Conservation (phyloP, 225 moss, liverwort and hornwort species). For the Polytrichum formosum region DNA sequence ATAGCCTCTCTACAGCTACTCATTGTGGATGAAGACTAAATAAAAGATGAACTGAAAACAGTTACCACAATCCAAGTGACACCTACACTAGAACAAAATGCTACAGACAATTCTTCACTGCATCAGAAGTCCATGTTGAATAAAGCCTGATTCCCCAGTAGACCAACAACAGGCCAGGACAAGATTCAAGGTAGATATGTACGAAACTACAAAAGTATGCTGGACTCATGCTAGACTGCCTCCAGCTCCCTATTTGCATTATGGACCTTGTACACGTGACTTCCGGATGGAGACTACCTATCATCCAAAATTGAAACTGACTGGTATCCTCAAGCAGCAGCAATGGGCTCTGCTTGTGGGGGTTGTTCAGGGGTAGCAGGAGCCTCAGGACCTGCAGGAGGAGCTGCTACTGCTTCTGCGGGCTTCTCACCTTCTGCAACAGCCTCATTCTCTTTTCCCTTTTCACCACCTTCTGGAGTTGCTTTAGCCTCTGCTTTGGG, state of each 20-base stretch:
- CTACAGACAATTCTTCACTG: not conserved
- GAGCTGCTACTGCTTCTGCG: conserved; percentile 13
- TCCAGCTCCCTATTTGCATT: not conserved
- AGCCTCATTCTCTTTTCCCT: conserved; percentile 16
- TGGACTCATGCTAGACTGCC: not conserved
- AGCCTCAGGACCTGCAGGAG: conserved; percentile 30
- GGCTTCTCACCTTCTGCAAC: conserved; percentile 23
- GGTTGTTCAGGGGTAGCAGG: conserved; percentile 38
- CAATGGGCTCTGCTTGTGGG: conserved; percentile 24
- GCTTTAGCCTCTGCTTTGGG: conserved; percentile 42
- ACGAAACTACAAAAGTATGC: not conserved
- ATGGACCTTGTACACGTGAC: not conserved
- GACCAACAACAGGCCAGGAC: not conserved
- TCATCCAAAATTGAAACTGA: conserved; percentile 15
- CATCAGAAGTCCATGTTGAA: not conserved
- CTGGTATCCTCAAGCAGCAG: conserved; percentile 28
- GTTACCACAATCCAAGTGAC: not conserved
- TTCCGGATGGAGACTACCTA: not conserved
- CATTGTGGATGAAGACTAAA: not conserved
- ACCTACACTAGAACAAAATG: conserved; percentile 1
- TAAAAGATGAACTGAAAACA: not conserved
- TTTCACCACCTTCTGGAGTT: conserved; percentile 11
- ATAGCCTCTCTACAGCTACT: conserved; percentile 5
- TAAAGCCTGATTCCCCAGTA: not conserved
- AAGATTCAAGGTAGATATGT: not conserved